Evolutionary conservation across 805 yeast species (phyloP), one percentile per base, ranked within the genome.

Genomic region (Starmerella floricola): DNA sequence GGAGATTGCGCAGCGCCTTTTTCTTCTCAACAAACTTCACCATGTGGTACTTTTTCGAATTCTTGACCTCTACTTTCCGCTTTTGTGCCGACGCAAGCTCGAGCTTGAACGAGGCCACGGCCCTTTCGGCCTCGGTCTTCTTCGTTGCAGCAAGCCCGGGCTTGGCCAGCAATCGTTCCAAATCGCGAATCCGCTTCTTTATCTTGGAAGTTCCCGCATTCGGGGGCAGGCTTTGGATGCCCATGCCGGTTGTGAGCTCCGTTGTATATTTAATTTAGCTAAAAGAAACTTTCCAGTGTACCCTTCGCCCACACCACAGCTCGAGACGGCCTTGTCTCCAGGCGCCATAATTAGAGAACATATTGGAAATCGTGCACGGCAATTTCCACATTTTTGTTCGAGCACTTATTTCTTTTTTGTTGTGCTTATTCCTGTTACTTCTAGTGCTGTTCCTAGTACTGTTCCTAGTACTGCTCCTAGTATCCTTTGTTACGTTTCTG

Each of bases 21-120:
- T 85, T 84, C 56, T 72, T 75, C 61, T 87, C 97, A 48, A 91
- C 84, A 58, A 91, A 91, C 51, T 88, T 72, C 37, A 91, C 85
- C 87, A 85, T 86, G 58, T 85, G 95, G 59, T 91, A 91, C 62
- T 79, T 82, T 51, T 76, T 72, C 11, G 84, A 74, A 31, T 67
- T 62, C 40, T 71, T 67, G 48, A 68, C 71, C 15, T 73, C 71
- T 50, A 65, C 68, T 36, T 65, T 62, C 24, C 62, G 62, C 30
- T 60, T 47, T 46, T 69, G 67, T 15, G 73, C 71, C 31, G 66
- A 66, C 36, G 65, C 65, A 41, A 81, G 64, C 55, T 82, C 86
- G 4, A 67, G 61, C 38, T 71, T 67, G 47, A 80, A 62, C 1
- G 84, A 83, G 36, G 72, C 73, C 41, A 84, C 61, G 1, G 82